Percentiles rank a stretch among this genome's conserved stretches.
Conservation (phyloP, 139 green algal species). For the Micractinium sp. region DNA sequence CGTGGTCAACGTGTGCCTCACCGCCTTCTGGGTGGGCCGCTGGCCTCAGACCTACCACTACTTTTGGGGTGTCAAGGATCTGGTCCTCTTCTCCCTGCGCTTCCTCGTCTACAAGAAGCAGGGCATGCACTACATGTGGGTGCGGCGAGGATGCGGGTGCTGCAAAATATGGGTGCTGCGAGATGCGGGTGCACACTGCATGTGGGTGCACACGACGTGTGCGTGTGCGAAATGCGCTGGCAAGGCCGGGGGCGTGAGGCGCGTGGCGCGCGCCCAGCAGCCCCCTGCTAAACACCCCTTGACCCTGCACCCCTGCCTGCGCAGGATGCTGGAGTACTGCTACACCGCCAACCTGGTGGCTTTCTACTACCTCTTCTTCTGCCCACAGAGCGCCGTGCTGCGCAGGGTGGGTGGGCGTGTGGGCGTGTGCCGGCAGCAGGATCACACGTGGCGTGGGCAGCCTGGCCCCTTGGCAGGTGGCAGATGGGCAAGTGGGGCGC, state of each 20-base stretch:
- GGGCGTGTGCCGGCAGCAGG: no score
- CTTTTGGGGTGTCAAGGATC: conserved; percentile 57
- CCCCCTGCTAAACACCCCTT: no score
- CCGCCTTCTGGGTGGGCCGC: conserved; percentile 65
- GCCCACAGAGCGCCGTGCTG: conserved; percentile 54
- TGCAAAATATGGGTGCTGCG: no score
- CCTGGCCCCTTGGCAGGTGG: background rate
- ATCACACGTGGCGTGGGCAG: background rate
- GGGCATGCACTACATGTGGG: conserved; percentile 38
- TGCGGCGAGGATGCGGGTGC: no score
- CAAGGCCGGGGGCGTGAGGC: no score
- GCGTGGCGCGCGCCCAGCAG: no score
- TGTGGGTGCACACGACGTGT: no score
- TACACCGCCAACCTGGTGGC: conserved; percentile 80
- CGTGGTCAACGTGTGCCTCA: conserved; percentile 46
- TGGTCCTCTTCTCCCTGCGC: conserved; percentile 63
- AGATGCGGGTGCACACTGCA: no score
- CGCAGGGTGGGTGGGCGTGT: conserved; percentile 56
- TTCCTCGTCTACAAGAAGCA: conserved; percentile 4
- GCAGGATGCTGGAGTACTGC: conserved; percentile 72
- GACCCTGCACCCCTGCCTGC: conserved; percentile 46
- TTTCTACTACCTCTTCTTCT: conserved; percentile 70
- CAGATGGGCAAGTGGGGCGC: no score
- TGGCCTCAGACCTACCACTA: conserved; percentile 74
- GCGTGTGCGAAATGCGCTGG: no score